Conservation (phyloP, 176 grass and related monocot species). For the Oryza glumipatula region DNA sequence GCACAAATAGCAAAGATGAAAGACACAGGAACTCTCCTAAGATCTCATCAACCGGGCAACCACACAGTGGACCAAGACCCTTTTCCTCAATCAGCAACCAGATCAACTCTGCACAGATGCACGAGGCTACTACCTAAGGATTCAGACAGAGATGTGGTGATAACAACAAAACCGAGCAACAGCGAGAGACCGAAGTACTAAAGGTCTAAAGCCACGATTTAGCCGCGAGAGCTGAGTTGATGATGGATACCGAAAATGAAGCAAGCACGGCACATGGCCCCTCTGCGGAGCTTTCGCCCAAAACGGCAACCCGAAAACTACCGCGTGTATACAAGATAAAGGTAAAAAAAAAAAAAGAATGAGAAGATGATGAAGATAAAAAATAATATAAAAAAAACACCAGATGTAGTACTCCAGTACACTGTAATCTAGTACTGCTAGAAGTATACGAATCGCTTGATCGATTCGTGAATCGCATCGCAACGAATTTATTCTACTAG, state of each 20-base stretch:
- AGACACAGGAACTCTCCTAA: too few relatives aligned
- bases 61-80: not conserved
- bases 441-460: too few relatives aligned
- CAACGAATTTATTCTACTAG: too few relatives aligned
- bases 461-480: not conserved
- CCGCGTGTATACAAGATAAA: not conserved
- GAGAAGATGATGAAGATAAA: not conserved
- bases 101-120: not conserved
- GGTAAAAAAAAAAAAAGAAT: not conserved
- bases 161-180: not conserved
- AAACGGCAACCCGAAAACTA: slow-evolving; percentile 13
- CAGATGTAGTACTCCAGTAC: too few relatives aligned
- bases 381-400: too few relatives aligned
- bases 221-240: not conserved
- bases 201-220: too few relatives aligned
- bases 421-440: too few relatives aligned
- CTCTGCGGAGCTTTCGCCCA: not conserved
- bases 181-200: not conserved
- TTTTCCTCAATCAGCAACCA: not conserved
- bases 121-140: not conserved
- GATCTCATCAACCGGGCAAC: not conserved
- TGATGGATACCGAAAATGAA: not conserved
- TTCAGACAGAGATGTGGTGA: not conserved
- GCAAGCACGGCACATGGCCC: slow-evolving; percentile 15
- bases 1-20: too few relatives aligned